phyloP scores from a whole-genome alignment of 2,329 filamentous ascomycete species.

The Hypoxylon sp. region DNA sequence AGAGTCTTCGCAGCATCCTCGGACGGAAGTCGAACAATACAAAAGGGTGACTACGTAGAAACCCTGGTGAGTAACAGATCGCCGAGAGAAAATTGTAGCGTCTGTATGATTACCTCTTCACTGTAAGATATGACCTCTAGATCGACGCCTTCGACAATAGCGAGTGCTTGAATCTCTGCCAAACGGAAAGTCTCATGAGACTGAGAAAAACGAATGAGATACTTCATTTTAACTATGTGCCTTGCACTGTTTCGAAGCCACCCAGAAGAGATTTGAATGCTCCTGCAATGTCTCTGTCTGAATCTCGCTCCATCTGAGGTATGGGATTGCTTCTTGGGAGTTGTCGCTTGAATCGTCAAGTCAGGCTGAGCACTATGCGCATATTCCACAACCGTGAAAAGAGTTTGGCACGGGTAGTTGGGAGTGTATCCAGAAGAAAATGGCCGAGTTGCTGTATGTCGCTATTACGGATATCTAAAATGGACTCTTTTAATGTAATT shows the following conservation, averaged over 20 bases:
- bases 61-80: slow-evolving; percentile 36
- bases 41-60: slow-evolving; percentile 82
- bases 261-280: slow-evolving; percentile 15
- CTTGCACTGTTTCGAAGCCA: slow-evolving; percentile 12
- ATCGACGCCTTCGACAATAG: slow-evolving; percentile 75
- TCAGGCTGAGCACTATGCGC: slow-evolving; percentile 6
- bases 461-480: slow-evolving; percentile 22
- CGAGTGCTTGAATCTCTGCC: slow-evolving; percentile 86
- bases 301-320: slow-evolving; percentile 45
- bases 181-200: slow-evolving; percentile 90
- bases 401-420: slow-evolving; percentile 3
- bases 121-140: slow-evolving; percentile 83
- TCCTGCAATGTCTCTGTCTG: slow-evolving; percentile 18
- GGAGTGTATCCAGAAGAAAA: slow-evolving; percentile 42
- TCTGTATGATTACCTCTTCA: slow-evolving; percentile 72
- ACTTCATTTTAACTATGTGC: slow-evolving; percentile 70
- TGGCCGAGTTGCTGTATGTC: slow-evolving; percentile 36
- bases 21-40: slow-evolving; percentile 78
- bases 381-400: slow-evolving; percentile 21
- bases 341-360: slow-evolving; percentile 7
- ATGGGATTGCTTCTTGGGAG: background rate
- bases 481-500: slow-evolving; percentile 27
- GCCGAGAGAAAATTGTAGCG: background rate
- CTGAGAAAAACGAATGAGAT: slow-evolving; percentile 90
- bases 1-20: slow-evolving; percentile 75